These are phyloP conservation scores for Sungouiozyma ichnusensis DNA, from an alignment of 805 yeast species.

Conservation along the genomic window DNA sequence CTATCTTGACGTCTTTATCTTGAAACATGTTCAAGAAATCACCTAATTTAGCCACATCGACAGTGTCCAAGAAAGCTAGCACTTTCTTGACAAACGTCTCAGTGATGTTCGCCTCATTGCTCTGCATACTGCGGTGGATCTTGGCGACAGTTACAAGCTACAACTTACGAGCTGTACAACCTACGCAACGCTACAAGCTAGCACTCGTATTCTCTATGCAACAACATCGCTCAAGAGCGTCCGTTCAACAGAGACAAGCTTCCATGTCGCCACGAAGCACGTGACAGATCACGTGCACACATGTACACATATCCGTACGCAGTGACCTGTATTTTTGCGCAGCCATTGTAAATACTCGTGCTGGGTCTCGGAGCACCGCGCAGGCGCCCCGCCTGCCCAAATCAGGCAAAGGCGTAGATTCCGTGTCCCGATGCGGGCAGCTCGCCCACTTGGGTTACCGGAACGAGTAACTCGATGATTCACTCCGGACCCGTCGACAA, in stretches of 20 bases:
- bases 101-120: slow-evolving; percentile 9
- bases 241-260: no score
- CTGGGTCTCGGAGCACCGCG: not conserved
- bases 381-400: not conserved
- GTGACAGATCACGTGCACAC: not conserved
- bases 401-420: not conserved
- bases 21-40: slow-evolving; percentile 20
- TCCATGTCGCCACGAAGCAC: no score
- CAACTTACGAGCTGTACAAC: slow-evolving; percentile 7
- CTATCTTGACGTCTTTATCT: slow-evolving; percentile 14
- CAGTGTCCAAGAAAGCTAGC: slow-evolving; percentile 27
- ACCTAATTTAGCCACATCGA: slow-evolving; percentile 22
- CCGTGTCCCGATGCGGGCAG: not conserved
- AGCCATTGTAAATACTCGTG: not conserved
- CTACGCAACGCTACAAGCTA: no score
- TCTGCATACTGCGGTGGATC: slow-evolving; percentile 10
- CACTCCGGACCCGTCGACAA: not conserved
- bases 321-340: no score
- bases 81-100: slow-evolving; percentile 27
- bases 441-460: not conserved
- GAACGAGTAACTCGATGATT: not conserved
- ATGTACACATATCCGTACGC: not conserved
- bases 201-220: no score
- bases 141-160: slow-evolving; percentile 1
- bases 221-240: no score